Evolutionary conservation across 2,329 filamentous ascomycete genomes (phyloP).

Genomic region (Penicillium sp.): DNA sequence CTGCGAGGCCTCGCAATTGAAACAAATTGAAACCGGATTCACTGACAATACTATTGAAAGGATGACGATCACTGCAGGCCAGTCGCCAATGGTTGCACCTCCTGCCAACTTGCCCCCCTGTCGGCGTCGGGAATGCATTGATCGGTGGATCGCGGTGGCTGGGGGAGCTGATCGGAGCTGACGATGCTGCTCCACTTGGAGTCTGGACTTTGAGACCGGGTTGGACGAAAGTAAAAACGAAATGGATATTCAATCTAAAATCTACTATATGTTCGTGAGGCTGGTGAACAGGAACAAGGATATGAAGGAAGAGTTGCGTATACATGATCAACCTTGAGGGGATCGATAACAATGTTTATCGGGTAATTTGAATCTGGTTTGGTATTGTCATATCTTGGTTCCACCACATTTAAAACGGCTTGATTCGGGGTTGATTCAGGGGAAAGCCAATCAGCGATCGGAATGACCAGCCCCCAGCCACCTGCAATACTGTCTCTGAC

Average conservation of each 20-base stretch:
- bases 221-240: conserved; percentile 5
- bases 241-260: conserved; percentile 3
- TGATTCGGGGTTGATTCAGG: conserved; percentile 11
- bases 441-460: conserved; percentile 17
- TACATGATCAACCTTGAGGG: neutral
- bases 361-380: conserved; percentile 11
- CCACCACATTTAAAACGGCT: conserved; percentile 9
- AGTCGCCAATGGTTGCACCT: conserved; percentile 19
- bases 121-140: conserved; percentile 15
- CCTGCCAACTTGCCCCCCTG: conserved; percentile 6
- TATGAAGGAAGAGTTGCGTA: neutral
- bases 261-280: neutral
- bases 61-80: conserved; percentile 18
- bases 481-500: conserved; percentile 21
- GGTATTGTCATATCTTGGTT: conserved; percentile 13
- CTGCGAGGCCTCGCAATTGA: conserved; percentile 15
- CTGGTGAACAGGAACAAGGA: neutral
- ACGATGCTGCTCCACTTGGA: conserved; percentile 17
- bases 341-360: conserved; percentile 14
- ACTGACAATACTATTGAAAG: conserved; percentile 6
- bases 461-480: conserved; percentile 19
- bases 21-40: conserved; percentile 25
- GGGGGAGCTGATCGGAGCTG: conserved; percentile 21
- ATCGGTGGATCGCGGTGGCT: conserved; percentile 23
- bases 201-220: conserved; percentile 8